phyloP scores from a whole-genome alignment of 352 stramenopile genomes.

The Aphanomyces astaci region DNA sequence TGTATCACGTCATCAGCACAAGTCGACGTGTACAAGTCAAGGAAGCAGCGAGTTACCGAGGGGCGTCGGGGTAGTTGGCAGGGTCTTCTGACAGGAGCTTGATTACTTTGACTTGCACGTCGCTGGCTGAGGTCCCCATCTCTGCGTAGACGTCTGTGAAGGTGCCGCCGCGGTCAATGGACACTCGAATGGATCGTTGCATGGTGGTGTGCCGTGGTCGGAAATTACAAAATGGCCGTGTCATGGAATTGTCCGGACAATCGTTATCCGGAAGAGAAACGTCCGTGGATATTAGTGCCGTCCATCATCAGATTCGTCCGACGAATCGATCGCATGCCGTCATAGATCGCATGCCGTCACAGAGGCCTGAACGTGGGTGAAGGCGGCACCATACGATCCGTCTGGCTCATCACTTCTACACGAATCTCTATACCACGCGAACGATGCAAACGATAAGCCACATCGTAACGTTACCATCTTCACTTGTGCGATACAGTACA shows the following conservation, averaged over 20 bases:
- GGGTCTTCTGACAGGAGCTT: constrained; percentile 98
- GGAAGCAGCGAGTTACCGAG: constrained; percentile 74
- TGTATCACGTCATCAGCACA: neutral
- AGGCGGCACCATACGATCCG: too few species aligned
- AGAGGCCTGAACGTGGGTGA: neutral
- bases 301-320: neutral
- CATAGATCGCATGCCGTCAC: neutral
- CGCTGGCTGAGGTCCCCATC: constrained; percentile 75
- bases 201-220: constrained; percentile 9
- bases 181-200: constrained; percentile 85
- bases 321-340: neutral
- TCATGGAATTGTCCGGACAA: neutral
- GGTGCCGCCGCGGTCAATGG: constrained; percentile 96
- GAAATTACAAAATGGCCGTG: neutral
- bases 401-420: too few species aligned
- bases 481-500: too few species aligned
- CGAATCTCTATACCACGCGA: too few species aligned
- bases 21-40: too few species aligned
- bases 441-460: too few species aligned
- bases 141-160: constrained; percentile 98
- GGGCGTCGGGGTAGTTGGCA: constrained; percentile 95
- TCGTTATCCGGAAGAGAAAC: neutral
- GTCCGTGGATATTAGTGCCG: neutral
- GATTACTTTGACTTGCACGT: constrained; percentile 76
- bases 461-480: too few species aligned